Evolutionary conservation across 2,329 filamentous ascomycete species (phyloP).

Genomic region (Aspergillus carbonarius): DNA sequence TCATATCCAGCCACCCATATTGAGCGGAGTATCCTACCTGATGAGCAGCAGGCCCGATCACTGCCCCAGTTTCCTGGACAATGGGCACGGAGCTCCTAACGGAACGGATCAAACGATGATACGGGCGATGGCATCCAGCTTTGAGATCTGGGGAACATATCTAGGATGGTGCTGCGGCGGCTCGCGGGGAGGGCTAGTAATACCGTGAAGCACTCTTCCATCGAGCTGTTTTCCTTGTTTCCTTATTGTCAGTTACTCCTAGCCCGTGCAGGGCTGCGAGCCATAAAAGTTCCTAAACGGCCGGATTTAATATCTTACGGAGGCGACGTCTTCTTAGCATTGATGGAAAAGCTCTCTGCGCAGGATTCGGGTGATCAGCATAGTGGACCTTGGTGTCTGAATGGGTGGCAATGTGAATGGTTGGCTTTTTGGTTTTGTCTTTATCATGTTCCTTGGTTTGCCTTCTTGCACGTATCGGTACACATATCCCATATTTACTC

Average conservation of each 20-base stretch:
- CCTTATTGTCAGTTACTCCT: background rate
- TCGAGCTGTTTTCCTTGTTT: background rate
- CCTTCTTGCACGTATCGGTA: background rate
- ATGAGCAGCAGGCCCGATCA: conserved; percentile 15
- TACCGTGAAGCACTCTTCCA: background rate
- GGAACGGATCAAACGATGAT: background rate
- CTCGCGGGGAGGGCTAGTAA: background rate
- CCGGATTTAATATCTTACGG: background rate
- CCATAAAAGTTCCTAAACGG: background rate
- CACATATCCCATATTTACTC: conserved; percentile 1
- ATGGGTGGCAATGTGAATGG: conserved; percentile 7
- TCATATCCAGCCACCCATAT: conserved; percentile 10
- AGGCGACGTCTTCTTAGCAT: conserved; percentile 8
- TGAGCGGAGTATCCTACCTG: conserved; percentile 8
- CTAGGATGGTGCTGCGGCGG: background rate
- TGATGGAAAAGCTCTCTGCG: conserved; percentile 9
- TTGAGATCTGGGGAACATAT: background rate
- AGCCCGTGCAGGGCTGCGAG: background rate
- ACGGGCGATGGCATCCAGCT: background rate
- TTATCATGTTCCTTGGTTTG: background rate
- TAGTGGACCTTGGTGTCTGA: conserved; percentile 8
- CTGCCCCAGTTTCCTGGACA: conserved; percentile 17
- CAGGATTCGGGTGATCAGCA: conserved; percentile 9
- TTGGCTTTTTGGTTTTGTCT: conserved; percentile 3
- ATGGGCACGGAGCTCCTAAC: conserved; percentile 17